phyloP scores from a whole-genome alignment of 768 basidiomycete genomes.

The Auriculariales sp. region DNA sequence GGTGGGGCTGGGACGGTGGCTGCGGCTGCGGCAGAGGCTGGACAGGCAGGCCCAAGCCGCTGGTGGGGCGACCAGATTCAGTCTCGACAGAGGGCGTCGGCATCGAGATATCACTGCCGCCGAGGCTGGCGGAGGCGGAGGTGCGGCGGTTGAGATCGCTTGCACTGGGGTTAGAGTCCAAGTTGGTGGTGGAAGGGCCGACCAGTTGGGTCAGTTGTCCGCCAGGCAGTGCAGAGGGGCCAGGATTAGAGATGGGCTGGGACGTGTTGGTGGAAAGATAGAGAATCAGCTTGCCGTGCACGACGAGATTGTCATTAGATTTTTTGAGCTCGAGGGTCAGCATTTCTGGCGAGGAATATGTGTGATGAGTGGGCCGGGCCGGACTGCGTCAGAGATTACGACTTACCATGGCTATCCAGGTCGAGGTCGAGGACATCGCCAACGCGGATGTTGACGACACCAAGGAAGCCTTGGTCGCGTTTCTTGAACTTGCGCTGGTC shows the following conservation, averaged over 20 bases:
- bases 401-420: conserved; percentile 81
- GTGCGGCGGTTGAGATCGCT: background rate
- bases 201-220: background rate
- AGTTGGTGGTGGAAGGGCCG: background rate
- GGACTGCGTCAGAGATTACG: conserved; percentile 4
- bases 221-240: conserved; percentile 40
- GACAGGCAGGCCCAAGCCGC: too few species aligned
- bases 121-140: background rate
- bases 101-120: background rate
- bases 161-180: background rate
- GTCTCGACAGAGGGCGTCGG: too few species aligned
- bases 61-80: too few species aligned
- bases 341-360: conserved; percentile 52
- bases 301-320: conserved; percentile 96
- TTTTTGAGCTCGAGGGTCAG: conserved; percentile 93
- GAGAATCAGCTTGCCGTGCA: conserved; percentile 94
- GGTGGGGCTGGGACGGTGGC: conserved; percentile 4
- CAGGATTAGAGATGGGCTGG: conserved; percentile 73
- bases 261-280: conserved; percentile 86
- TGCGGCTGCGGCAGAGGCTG: background rate
- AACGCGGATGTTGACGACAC: conserved; percentile 91
- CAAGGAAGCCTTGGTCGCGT: conserved; percentile 94
- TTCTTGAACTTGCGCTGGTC: conserved; percentile 99
- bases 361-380: conserved; percentile 1
- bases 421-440: conserved; percentile 85